Evolutionary conservation across 208 protist genomes (phyloP).

Genomic region (Zelonia costaricensis): DNA sequence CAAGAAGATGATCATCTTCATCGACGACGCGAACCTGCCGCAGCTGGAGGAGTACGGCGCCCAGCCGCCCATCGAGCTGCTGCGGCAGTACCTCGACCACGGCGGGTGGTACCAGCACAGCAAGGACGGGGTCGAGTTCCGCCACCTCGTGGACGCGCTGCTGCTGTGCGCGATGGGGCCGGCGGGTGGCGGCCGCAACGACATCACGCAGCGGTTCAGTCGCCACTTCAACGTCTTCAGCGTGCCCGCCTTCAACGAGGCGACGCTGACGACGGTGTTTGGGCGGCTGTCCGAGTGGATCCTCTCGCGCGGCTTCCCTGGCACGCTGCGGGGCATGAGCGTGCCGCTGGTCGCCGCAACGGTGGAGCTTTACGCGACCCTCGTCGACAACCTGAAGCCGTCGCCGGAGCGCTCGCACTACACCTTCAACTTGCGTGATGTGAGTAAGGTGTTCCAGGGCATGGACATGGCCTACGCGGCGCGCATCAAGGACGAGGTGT

Average conservation of each 20-base stretch:
- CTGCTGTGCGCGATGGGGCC: slow-evolving; percentile 95
- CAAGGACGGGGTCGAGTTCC: slow-evolving; percentile 91
- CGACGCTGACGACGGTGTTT: slow-evolving; percentile 94
- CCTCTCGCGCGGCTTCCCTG: slow-evolving; percentile 75
- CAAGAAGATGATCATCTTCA: slow-evolving; percentile 95
- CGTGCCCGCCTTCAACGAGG: slow-evolving; percentile 90
- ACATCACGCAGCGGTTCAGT: slow-evolving; percentile 93
- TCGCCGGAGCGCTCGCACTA: slow-evolving; percentile 98
- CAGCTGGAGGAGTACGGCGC: slow-evolving; percentile 96
- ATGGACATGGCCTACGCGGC: slow-evolving; percentile 82
- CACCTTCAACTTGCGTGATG: slow-evolving; percentile 98
- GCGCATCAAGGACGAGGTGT: slow-evolving; percentile 66
- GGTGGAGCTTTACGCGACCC: slow-evolving; percentile 93
- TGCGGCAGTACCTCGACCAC: slow-evolving; percentile 97
- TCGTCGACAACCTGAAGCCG: slow-evolving; percentile 93
- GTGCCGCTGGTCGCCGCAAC: slow-evolving; percentile 84
- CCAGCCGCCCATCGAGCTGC: slow-evolving; percentile 96
- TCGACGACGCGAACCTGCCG: slow-evolving; percentile 97
- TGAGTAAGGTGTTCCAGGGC: slow-evolving; percentile 95
- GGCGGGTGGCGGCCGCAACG: slow-evolving; percentile 94
- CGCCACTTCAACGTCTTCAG: slow-evolving; percentile 95
- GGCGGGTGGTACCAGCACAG: slow-evolving; percentile 96
- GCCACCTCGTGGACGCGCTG: slow-evolving; percentile 88
- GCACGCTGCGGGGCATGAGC: slow-evolving; percentile 47
- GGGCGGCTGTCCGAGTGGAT: slow-evolving; percentile 90